These are phyloP conservation scores for Mycosarcoma mackinlayi DNA, from an alignment of 1,284 basidiomycete species.

Conservation along the genomic window DNA sequence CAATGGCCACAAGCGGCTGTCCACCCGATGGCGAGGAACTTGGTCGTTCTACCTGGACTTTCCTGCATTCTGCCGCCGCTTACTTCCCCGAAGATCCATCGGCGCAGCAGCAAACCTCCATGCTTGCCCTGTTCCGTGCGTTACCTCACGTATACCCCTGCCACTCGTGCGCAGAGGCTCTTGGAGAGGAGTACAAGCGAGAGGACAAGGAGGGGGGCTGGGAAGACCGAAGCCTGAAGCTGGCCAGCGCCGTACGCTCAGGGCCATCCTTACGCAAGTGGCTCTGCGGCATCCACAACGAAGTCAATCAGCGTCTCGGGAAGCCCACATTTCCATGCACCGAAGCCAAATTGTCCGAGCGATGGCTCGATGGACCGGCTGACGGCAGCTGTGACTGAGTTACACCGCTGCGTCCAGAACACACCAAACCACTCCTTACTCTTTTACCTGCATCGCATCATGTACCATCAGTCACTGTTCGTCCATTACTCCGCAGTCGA, in stretches of 20 bases:
- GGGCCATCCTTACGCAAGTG: constrained; percentile 53
- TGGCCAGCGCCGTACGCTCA: constrained; percentile 29
- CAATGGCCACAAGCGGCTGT: constrained; percentile 21
- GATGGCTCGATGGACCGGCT: constrained; percentile 62
- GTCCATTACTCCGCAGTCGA: no score
- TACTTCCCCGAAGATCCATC: constrained; percentile 62
- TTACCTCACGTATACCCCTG: constrained; percentile 64
- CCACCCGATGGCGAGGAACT: constrained; percentile 65
- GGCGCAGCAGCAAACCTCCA: constrained; percentile 49
- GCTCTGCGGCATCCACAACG: constrained; percentile 66
- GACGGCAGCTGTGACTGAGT: constrained; percentile 60
- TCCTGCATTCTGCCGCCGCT: constrained; percentile 63
- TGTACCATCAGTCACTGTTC: constrained; percentile 23
- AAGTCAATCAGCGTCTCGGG: constrained; percentile 63
- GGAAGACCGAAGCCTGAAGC: constrained; percentile 36
- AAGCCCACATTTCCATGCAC: constrained; percentile 59
- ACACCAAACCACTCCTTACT: constrained; percentile 10
- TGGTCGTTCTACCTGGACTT: constrained; percentile 62
- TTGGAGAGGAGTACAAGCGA: constrained; percentile 52
- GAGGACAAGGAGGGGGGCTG: constrained; percentile 43
- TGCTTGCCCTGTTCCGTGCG: constrained; percentile 55
- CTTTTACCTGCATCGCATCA: constrained; percentile 4
- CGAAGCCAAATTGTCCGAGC: constrained; percentile 48
- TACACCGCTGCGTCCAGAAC: not conserved
- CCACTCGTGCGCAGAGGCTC: constrained; percentile 56